Base-by-base conservation (phyloP, 805 yeast genomes). In the Tetrapisispora arboricola region DNA sequence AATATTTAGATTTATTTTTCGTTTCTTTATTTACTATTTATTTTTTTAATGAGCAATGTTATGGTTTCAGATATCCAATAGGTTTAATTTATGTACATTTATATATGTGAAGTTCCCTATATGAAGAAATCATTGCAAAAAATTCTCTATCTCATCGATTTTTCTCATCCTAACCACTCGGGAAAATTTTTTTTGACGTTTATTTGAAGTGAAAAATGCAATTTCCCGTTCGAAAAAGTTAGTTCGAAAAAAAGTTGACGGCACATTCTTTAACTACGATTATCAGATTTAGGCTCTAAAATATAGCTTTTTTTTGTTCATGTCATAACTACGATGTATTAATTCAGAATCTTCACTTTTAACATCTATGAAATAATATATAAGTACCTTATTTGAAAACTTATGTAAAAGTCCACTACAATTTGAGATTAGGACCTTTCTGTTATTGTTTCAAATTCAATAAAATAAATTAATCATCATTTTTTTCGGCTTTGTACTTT, bases 1-100 rank as follows among this genome's bases (percentile, higher is more conserved):
- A 17, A 9, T 31, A 15, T 6, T 24, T 77, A 43, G 66, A 64
- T 55, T 6, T 16, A n/a, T 28, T 6, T 28, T 28, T n/a, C 18
- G 17, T n/a, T 28, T 5, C n/a, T 28, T 5, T 28, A 28, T 9
- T 28, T 15, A 9, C 18, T 10, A 9, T n/a, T 6, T 28, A 28
- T 5, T n/a, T 28, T 27, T 6, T 27, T 7, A 8, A 7, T 27
- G 6, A 8, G 15, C 13, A 8, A 12, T 6, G n/a, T 27, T 27
- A 12, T 27, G 13, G 29, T 8, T 6, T 8, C 8, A 11, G 8
- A 6, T 27, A 27, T 10, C 9, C 15, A 11, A 10, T 10, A 11
- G 29, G 15, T 27, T 11, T 27, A 6, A 10, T 22, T 22, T 8
- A 8, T 8, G 7, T 22, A 22, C 25, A 22, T 22, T 7, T 22